These are phyloP conservation scores for Cercospora sp. DNA, from an alignment of 2,329 filamentous ascomycete species.

Conservation along the genomic window DNA sequence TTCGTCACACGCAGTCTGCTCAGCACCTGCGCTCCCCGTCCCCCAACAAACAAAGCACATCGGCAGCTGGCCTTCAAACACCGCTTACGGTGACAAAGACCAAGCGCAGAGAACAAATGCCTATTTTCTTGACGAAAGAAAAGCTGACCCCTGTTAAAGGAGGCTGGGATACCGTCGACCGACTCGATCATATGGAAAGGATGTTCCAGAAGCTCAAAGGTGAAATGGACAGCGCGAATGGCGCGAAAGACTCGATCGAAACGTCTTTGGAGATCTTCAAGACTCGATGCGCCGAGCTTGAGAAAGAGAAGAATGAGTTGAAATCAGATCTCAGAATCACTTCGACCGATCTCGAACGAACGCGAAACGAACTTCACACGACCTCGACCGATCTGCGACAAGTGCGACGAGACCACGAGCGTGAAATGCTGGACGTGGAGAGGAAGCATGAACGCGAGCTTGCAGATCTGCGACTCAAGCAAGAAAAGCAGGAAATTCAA, in stretches of 20 bases:
- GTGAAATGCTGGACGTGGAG: constrained; percentile 35
- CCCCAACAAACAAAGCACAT: constrained; percentile 34
- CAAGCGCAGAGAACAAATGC: constrained; percentile 52
- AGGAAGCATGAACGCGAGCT: constrained; percentile 34
- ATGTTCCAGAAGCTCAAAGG: constrained; percentile 71
- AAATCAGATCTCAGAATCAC: constrained; percentile 56
- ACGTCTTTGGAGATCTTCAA: constrained; percentile 75
- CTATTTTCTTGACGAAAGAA: constrained; percentile 67
- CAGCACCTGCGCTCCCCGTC: constrained; percentile 34
- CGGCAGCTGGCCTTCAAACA: constrained; percentile 32
- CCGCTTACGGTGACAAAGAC: constrained; percentile 26
- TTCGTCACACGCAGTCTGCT: constrained; percentile 35
- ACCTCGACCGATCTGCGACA: constrained; percentile 37
- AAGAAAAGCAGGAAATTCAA: constrained; percentile 33
- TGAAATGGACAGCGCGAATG: constrained; percentile 68
- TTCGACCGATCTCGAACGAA: constrained; percentile 62
- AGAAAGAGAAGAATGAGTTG: constrained; percentile 43
- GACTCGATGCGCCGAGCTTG: constrained; percentile 50
- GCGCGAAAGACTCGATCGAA: constrained; percentile 68
- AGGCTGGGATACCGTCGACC: constrained; percentile 76
- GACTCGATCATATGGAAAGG: constrained; percentile 73
- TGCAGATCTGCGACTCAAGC: constrained; percentile 29
- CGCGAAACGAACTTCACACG: constrained; percentile 37
- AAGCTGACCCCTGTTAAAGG: constrained; percentile 48
- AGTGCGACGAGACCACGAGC: constrained; percentile 37